Percentiles rank a stretch among this genome's conserved stretches.
phyloP scores from a whole-genome alignment of 2,329 filamentous ascomycete genomes.

The Talaromyces sp. region DNA sequence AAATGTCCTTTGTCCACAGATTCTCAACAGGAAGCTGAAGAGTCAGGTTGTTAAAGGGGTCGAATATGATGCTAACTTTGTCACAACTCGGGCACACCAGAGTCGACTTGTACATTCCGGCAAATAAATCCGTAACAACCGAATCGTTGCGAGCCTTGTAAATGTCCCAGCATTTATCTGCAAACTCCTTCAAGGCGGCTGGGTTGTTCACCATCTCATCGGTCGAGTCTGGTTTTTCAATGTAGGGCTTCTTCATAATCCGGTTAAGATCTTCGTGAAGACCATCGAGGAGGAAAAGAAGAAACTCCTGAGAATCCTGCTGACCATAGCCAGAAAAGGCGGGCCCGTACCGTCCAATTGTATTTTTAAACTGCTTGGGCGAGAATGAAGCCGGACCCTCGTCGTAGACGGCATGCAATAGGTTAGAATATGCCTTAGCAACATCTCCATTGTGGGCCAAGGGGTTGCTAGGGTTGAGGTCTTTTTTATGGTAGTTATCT shows the following conservation, averaged over 20 bases:
- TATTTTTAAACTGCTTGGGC: conserved; percentile 76
- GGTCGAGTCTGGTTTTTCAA: conserved; percentile 94
- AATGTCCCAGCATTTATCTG: conserved; percentile 83
- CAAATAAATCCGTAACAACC: conserved; percentile 91
- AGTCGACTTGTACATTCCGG: conserved; percentile 97
- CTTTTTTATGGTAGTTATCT: conserved; percentile 65
- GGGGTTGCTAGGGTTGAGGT: conserved; percentile 81
- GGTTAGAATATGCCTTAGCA: conserved; percentile 73
- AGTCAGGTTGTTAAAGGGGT: conserved; percentile 93
- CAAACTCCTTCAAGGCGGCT: conserved; percentile 75
- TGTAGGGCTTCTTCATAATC: conserved; percentile 92
- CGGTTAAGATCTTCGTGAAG: conserved; percentile 93
- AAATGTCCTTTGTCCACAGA: conserved; percentile 69
- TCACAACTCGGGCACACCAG: conserved; percentile 84
- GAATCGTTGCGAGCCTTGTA: conserved; percentile 92
- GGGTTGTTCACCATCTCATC: conserved; percentile 89
- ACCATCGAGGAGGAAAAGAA: conserved; percentile 90
- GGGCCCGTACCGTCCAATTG: conserved; percentile 73
- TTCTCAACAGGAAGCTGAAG: conserved; percentile 84
- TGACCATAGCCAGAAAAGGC: conserved; percentile 93
- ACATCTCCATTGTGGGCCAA: conserved; percentile 82
- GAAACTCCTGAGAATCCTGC: conserved; percentile 95
- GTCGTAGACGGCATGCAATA: conserved; percentile 75
- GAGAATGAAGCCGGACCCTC: conserved; percentile 65
- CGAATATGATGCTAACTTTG: conserved; percentile 98